A percentile compares a stretch with the other conserved stretches of the same genome.
Conservation (phyloP, 106 monocot genomes). For the Iris macrosiphon region DNA sequence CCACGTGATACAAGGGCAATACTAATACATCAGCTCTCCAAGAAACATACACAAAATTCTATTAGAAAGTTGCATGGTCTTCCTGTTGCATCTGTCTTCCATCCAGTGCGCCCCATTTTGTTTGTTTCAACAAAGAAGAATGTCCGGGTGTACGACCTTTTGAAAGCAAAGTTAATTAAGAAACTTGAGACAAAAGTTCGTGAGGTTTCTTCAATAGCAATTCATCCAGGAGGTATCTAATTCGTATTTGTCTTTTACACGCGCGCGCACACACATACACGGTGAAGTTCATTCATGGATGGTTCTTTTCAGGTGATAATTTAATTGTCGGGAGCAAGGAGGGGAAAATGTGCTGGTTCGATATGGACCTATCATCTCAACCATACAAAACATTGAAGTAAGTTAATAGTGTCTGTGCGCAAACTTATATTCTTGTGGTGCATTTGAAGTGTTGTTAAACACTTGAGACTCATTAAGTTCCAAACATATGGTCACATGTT, state of each 20-base stretch:
- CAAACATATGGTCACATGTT: too few relatives aligned
- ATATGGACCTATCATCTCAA: conserved; percentile 81
- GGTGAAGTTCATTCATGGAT: background rate
- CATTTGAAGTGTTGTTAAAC: too few relatives aligned
- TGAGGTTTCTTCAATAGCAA: conserved; percentile 80
- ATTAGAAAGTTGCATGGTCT: conserved; percentile 76
- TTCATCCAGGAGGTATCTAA: conserved; percentile 76
- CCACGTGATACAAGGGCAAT: conserved; percentile 90
- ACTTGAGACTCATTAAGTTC: too few relatives aligned
- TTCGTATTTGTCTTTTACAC: background rate
- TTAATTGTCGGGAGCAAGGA: conserved; percentile 97
- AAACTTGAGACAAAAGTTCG: conserved; percentile 85
- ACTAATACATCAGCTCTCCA: conserved; percentile 86
- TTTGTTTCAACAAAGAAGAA: conserved; percentile 90
- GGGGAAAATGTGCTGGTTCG: conserved; percentile 98
- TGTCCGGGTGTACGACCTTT: conserved; percentile 85
- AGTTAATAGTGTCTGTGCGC: conserved; percentile 7
- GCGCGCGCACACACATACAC: background rate
- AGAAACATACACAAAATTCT: conserved; percentile 67
- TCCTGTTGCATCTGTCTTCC: conserved; percentile 83
- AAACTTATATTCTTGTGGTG: too few relatives aligned
- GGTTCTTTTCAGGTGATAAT: conserved; percentile 69
- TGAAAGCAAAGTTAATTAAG: conserved; percentile 54
- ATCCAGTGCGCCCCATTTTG: conserved; percentile 63
- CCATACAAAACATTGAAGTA: conserved; percentile 89